Percentiles rank a stretch among this genome's conserved stretches.
Evolutionary conservation across 306 rosid genomes (phyloP).

Genomic region (Abrus pulchellus): DNA sequence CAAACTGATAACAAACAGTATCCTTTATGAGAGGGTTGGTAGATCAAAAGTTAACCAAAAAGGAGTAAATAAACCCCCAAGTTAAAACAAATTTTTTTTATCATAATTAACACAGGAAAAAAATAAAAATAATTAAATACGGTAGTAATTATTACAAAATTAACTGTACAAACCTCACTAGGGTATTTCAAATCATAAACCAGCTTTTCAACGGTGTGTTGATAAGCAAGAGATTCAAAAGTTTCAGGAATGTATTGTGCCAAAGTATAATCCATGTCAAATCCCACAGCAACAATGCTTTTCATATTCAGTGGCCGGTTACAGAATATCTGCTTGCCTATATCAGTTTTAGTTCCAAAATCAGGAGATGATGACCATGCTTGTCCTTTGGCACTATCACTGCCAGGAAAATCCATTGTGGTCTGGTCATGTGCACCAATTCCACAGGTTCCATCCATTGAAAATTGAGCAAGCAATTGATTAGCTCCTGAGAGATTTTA

Average conservation of each 20-base stretch:
- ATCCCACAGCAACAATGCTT: constrained; percentile 81
- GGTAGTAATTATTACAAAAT: neutral
- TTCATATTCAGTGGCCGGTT: constrained; percentile 84
- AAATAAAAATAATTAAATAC: constrained; percentile 1
- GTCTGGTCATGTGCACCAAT: constrained; percentile 45
- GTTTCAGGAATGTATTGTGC: constrained; percentile 91
- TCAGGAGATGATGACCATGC: constrained; percentile 67
- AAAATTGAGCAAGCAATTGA: constrained; percentile 50
- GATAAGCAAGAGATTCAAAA: constrained; percentile 83
- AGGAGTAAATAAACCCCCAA: neutral
- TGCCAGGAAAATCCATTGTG: constrained; percentile 32
- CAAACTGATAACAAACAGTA: neutral
- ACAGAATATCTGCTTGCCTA: constrained; percentile 82
- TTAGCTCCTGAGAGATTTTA: constrained; percentile 53
- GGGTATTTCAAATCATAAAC: constrained; percentile 76
- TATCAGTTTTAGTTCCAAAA: constrained; percentile 54
- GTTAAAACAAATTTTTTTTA: neutral
- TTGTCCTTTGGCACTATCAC: constrained; percentile 35
- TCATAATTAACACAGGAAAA: neutral
- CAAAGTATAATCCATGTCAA: constrained; percentile 90
- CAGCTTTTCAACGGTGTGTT: constrained; percentile 77
- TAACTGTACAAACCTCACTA: constrained; percentile 62
- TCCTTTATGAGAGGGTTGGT: constrained; percentile 2
- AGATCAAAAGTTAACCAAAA: constrained; percentile 5
- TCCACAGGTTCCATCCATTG: constrained; percentile 54